phyloP scores from a whole-genome alignment of 805 yeast species.

The Tetrapisispora taiwanensis region DNA sequence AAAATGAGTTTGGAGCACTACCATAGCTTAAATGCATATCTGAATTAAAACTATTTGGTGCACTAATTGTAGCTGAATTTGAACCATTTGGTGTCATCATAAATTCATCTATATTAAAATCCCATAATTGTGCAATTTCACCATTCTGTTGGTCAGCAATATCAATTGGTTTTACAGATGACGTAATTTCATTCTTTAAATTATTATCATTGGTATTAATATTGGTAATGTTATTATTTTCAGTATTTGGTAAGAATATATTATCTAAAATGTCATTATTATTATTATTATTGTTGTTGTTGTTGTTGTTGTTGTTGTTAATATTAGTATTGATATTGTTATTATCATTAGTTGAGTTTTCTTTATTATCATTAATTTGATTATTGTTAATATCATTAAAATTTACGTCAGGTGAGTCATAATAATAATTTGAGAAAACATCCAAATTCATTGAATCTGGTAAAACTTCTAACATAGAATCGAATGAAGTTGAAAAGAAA shows the following conservation, averaged over 20 bases:
- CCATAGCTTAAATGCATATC: conserved; percentile 10
- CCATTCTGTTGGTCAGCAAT: conserved; percentile 27
- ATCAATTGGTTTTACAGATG: conserved; percentile 16
- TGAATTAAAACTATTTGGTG: conserved; percentile 27
- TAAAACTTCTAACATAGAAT: conserved; percentile 28
- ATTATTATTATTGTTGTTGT: neutral
- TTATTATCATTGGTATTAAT: neutral
- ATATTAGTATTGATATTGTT: neutral
- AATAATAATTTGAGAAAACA: conserved; percentile 7
- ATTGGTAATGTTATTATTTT: neutral
- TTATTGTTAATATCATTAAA: neutral
- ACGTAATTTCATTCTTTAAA: neutral
- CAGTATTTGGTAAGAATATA: neutral
- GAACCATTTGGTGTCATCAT: conserved; percentile 27
- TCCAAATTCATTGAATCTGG: conserved; percentile 24
- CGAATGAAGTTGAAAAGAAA: conserved; percentile 14
- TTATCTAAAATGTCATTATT: neutral
- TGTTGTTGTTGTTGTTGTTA: neutral
- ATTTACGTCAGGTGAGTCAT: conserved; percentile 3
- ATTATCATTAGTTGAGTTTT: neutral
- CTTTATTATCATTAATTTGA: neutral
- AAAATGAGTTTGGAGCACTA: conserved; percentile 8
- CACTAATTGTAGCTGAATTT: conserved; percentile 29
- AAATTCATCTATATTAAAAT: conserved; percentile 30
- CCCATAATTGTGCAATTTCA: conserved; percentile 34